Evolutionary conservation across 768 basidiomycete species (phyloP), one percentile per base, ranked within the genome.

Genomic region (Amylocystis lapponica): DNA sequence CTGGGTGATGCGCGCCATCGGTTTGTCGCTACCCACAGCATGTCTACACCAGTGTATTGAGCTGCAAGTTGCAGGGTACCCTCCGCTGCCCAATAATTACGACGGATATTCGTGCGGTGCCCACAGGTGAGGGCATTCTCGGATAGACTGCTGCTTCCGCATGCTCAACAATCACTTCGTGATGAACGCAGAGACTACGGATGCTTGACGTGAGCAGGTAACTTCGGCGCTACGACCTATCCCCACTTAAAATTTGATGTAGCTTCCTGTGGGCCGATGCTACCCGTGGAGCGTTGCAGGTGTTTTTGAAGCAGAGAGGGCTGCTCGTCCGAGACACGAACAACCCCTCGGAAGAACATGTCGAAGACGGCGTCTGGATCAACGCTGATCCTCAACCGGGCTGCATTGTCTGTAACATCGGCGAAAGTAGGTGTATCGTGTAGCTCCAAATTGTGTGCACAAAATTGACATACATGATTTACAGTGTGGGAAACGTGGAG

Each of bases 401-500:
- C 8, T 88, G 86, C 50, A 68, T 95, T 7, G 87, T 96, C 16
- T 91, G 89, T 61, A 96, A 96, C 54, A 82, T 96, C 30, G 92
- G 92, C 19, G 86, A 90, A 70, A 95, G 91, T 87, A 46, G 59
- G 83, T 65, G 12, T 39, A n/a, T n/a, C n/a, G n/a, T n/a, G n/a
- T n/a, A 5, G 11, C 21, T 17, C 12, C 22, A 20, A 11, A 19
- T 27, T 20, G 13, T 27, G 33, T 32, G 10, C 17, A 6, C 12
- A 33, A 45, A 17, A 39, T 48, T n/a, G 27, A 30, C 21, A 36
- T 25, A 17, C n/a, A 26, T 10, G 36, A 10, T 33, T 31, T 14
- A 6, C 49, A 87, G 85, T 92, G 90, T 92, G 90, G 86, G 86
- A 93, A 70, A 74, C 83, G 35, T 95, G 91, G 91, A 83, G 86